Conservation (phyloP, 2,329 filamentous ascomycete genomes). For the Xylaria sp. region DNA sequence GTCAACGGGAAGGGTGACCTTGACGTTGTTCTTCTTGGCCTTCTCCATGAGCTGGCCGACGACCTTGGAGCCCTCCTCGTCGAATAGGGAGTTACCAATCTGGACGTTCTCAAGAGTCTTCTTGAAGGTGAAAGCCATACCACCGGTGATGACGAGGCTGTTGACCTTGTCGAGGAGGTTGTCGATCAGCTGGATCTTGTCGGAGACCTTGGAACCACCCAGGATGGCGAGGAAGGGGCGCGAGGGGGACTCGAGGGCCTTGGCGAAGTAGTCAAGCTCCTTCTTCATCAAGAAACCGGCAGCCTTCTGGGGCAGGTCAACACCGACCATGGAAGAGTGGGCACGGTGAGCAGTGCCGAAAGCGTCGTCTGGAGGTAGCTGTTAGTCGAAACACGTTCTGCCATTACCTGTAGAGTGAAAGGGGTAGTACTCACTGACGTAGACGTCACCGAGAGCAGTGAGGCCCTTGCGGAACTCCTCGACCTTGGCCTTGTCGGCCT, state of each 20-base stretch:
- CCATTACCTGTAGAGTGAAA: conserved; percentile 8
- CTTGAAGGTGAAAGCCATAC: conserved; percentile 99
- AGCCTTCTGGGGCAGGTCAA: conserved; percentile 92
- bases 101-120: conserved; percentile 89
- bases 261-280: conserved; percentile 98
- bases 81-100: conserved; percentile 89
- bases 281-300: conserved; percentile 99
- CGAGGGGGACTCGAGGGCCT: conserved; percentile 88
- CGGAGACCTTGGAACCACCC: conserved; percentile 94
- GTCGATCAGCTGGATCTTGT: conserved; percentile 99
- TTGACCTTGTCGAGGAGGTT: conserved; percentile 98
- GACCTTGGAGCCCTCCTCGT: conserved; percentile 89
- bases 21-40: conserved; percentile 93
- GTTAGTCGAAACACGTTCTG: neutral
- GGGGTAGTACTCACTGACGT: conserved; percentile 69
- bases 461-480: conserved; percentile 91
- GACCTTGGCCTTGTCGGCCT: conserved; percentile 91
- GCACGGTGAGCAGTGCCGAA: conserved; percentile 98
- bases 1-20: conserved; percentile 90
- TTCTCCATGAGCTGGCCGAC: conserved; percentile 84
- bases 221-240: conserved; percentile 98
- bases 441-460: conserved; percentile 91
- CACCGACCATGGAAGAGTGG: conserved; percentile 98
- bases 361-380: conserved; percentile 66
- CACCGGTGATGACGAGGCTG: conserved; percentile 92